These are phyloP conservation scores for Cunninghamia lanceolata DNA, from an alignment of 75 land plant species.

Conservation along the genomic window DNA sequence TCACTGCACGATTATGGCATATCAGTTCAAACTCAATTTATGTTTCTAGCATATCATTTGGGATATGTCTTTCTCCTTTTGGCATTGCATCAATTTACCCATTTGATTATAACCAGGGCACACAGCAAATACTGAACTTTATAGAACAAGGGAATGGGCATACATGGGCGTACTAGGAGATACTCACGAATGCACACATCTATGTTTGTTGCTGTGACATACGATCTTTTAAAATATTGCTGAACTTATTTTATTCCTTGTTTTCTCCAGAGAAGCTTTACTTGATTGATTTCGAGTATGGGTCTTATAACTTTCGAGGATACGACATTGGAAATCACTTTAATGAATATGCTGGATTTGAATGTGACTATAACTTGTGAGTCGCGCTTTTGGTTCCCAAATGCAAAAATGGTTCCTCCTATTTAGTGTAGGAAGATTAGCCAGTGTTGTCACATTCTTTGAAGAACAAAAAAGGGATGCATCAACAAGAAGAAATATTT, in stretches of 20 bases:
- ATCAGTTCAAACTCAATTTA: background rate
- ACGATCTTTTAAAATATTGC: background rate
- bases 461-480: background rate
- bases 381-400: slow-evolving; percentile 22
- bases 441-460: background rate
- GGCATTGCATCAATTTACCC: background rate
- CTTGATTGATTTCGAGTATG: slow-evolving; percentile 98
- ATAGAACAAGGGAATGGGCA: background rate
- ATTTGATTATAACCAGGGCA: background rate
- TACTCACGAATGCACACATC: too few species aligned
- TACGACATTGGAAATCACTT: slow-evolving; percentile 98
- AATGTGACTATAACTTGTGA: slow-evolving; percentile 89
- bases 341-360: slow-evolving; percentile 98
- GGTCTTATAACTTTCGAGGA: slow-evolving; percentile 95
- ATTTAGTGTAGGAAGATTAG: background rate
- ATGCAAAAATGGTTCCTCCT: background rate
- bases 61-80: background rate
- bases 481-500: background rate
- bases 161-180: background rate
- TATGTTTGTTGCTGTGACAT: background rate
- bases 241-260: background rate
- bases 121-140: background rate
- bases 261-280: slow-evolving; percentile 60
- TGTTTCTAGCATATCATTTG: slow-evolving; percentile 2
- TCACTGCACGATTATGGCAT: background rate